Percentiles rank a stretch among this genome's conserved stretches.
Evolutionary conservation across 805 yeast species (phyloP).

Genomic region (Pichia sporocuriosa): DNA sequence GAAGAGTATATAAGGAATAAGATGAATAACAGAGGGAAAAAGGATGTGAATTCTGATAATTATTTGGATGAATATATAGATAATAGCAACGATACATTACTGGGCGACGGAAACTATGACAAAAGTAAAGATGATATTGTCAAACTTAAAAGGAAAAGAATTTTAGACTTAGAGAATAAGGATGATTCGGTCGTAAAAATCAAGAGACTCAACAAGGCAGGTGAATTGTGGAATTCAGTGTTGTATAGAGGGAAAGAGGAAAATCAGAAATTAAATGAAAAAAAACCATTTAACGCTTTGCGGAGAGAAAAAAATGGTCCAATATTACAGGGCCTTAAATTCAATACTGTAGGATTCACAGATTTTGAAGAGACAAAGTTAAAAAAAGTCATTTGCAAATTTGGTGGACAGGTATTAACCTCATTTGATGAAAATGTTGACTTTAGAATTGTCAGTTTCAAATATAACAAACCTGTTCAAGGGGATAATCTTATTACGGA

Average conservation of each 20-base stretch:
- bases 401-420: constrained; percentile 21
- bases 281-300: background rate
- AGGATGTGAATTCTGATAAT: background rate
- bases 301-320: constrained; percentile 2
- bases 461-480: constrained; percentile 1
- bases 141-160: background rate
- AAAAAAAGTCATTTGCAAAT: constrained; percentile 20
- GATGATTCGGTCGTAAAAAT: constrained; percentile 23
- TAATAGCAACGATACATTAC: background rate
- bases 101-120: background rate
- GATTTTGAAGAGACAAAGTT: constrained; percentile 16
- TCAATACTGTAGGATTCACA: constrained; percentile 18
- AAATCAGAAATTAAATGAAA: background rate
- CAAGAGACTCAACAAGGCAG: constrained; percentile 1
- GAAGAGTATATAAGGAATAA: constrained; percentile 9
- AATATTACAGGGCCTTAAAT: constrained; percentile 17
- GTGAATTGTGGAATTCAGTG: constrained; percentile 21
- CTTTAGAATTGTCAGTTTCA: constrained; percentile 20
- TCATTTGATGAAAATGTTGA: constrained; percentile 4
- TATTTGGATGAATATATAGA: background rate
- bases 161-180: constrained; percentile 5
- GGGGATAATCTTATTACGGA: constrained; percentile 20
- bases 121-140: background rate
- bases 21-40: background rate
- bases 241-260: constrained; percentile 15